Evolutionary conservation across 306 rosid species (phyloP).

Genomic region (Corylus heterophylla): DNA sequence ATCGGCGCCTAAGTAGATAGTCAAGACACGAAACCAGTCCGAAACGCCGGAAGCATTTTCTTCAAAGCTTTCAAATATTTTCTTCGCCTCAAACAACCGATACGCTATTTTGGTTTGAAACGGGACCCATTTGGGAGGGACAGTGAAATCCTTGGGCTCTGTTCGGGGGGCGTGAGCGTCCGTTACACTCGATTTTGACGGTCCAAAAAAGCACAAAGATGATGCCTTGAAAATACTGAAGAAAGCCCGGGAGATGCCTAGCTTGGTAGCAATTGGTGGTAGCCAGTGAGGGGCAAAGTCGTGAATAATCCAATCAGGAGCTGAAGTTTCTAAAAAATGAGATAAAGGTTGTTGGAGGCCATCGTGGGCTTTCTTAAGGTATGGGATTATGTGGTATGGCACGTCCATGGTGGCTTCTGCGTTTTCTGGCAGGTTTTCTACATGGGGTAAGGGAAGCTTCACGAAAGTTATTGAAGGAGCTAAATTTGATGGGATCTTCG

Average conservation of each 20-base stretch:
- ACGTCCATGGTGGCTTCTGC: constrained; percentile 52
- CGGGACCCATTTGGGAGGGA: constrained; percentile 30
- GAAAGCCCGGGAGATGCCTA: constrained; percentile 31
- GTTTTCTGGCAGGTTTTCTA: constrained; percentile 34
- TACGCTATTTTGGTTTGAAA: constrained; percentile 19
- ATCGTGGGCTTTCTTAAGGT: constrained; percentile 47
- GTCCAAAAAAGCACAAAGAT: neutral
- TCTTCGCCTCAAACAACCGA: constrained; percentile 13
- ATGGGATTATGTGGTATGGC: constrained; percentile 38
- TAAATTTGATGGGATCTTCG: constrained; percentile 38
- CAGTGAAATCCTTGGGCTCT: constrained; percentile 8
- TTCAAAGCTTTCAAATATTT: neutral
- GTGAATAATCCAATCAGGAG: constrained; percentile 57
- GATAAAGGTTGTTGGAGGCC: constrained; percentile 38
- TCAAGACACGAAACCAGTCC: neutral
- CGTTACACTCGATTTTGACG: neutral
- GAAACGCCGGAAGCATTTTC: neutral
- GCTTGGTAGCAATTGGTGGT: neutral
- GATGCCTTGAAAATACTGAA: constrained; percentile 38
- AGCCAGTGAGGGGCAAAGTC: constrained; percentile 45
- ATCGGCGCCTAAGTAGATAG: neutral
- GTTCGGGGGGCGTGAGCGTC: neutral
- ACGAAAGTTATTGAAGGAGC: constrained; percentile 30
- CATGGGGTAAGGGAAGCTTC: constrained; percentile 42
- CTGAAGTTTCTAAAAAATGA: constrained; percentile 24